Conservation (phyloP, 106 monocot species). For the Apostasia shenzhenica region DNA sequence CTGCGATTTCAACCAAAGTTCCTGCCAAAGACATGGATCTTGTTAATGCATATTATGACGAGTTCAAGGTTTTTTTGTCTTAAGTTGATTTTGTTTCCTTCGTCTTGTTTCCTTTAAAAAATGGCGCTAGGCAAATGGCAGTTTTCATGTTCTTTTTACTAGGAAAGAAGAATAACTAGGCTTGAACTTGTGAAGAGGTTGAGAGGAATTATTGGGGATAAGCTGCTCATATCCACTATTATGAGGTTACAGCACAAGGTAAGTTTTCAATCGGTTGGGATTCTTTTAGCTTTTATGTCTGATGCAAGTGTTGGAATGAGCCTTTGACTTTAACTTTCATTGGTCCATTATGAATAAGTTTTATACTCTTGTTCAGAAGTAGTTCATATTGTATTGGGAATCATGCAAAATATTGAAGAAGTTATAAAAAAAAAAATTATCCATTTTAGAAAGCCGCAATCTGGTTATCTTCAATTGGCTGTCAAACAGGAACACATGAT, state of each 20-base stretch:
- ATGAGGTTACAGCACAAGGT: constrained; percentile 83
- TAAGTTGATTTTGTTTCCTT: background rate
- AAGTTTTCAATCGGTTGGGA: background rate
- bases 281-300: background rate
- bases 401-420: background rate
- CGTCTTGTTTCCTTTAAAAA: background rate
- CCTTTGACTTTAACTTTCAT: background rate
- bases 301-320: background rate
- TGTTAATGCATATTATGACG: constrained; percentile 64
- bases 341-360: background rate
- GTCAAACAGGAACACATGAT: too few relatives aligned
- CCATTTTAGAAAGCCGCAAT: background rate
- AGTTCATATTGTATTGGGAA: background rate
- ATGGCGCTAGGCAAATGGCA: background rate
- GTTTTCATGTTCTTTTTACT: constrained; percentile 7
- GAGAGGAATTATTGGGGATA: constrained; percentile 79
- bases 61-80: constrained; percentile 66
- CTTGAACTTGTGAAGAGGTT: constrained; percentile 75
- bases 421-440: background rate
- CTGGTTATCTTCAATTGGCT: too few relatives aligned
- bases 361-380: background rate
- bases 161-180: constrained; percentile 64
- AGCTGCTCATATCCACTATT: constrained; percentile 77
- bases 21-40: constrained; percentile 69
- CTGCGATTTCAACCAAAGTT: constrained; percentile 84